Conservation (phyloP, 148 eudicot species). For the Nepenthes mirabilis region DNA sequence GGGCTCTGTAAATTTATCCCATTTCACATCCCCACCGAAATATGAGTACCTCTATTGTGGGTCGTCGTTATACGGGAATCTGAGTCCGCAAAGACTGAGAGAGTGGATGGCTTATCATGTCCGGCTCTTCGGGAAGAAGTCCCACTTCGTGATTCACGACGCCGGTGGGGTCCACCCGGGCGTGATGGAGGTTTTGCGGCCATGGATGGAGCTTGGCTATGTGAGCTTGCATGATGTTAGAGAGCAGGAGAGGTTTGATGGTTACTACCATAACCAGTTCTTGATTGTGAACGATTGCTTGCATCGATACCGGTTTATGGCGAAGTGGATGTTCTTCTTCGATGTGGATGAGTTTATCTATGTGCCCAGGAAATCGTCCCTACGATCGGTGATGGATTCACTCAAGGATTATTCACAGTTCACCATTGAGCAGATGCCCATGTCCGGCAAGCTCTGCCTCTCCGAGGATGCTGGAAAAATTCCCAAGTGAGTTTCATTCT, state of each 20-base stretch:
- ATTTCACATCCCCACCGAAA: constrained; percentile 24
- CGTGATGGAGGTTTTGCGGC: constrained; percentile 41
- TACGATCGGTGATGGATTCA: constrained; percentile 34
- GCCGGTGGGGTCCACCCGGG: constrained; percentile 62
- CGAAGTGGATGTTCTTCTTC: constrained; percentile 76
- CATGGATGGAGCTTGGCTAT: constrained; percentile 68
- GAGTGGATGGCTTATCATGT: constrained; percentile 78
- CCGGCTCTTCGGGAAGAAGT: constrained; percentile 37
- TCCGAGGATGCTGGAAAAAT: constrained; percentile 27
- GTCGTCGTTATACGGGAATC: constrained; percentile 45
- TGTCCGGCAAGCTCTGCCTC: constrained; percentile 51
- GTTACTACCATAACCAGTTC: constrained; percentile 72
- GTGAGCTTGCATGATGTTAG: constrained; percentile 53
- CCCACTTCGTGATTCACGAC: constrained; percentile 67
- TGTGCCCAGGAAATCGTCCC: constrained; percentile 19
- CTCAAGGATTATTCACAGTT: constrained; percentile 36
- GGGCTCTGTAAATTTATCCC: constrained; percentile 1
- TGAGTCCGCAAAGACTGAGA: constrained; percentile 57
- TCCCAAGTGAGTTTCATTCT: constrained; percentile 24
- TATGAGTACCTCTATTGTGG: constrained; percentile 74
- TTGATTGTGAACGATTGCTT: constrained; percentile 60
- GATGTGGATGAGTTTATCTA: constrained; percentile 59
- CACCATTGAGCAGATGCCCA: constrained; percentile 53
- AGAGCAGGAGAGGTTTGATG: constrained; percentile 66
- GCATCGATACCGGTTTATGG: constrained; percentile 43